Conservation (phyloP, 306 rosid species). For the Urtica urens region DNA sequence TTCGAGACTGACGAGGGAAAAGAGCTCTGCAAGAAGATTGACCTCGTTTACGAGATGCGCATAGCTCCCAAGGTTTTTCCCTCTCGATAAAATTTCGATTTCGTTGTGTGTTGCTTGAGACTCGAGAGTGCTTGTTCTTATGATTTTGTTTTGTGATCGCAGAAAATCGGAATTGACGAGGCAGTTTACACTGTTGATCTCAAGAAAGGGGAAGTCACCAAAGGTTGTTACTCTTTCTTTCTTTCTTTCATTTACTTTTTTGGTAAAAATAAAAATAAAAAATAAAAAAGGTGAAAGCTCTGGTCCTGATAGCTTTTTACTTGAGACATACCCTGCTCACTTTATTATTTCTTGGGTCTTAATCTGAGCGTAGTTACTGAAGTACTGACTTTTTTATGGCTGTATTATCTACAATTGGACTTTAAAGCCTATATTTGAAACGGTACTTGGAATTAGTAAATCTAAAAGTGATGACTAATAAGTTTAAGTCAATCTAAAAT, state of each 20-base stretch:
- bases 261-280: not conserved
- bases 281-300: not conserved
- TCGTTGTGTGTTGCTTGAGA: not conserved
- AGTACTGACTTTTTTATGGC: too few species aligned
- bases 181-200: constrained; percentile 64
- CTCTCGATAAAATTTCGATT: not conserved
- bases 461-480: too few species aligned
- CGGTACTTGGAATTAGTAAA: too few species aligned
- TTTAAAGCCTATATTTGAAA: too few species aligned
- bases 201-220: constrained; percentile 70
- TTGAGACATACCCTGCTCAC: too few species aligned
- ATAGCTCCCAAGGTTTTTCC: constrained; percentile 73
- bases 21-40: constrained; percentile 37
- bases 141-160: not conserved
- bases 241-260: not conserved
- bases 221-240: constrained; percentile 39
- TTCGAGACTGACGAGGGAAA: constrained; percentile 64
- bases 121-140: not conserved
- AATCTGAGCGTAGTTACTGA: too few species aligned
- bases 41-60: constrained; percentile 71
- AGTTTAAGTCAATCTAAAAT: too few species aligned
- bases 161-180: constrained; percentile 86
- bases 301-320: too few species aligned
- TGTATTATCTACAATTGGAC: too few species aligned
- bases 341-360: too few species aligned